Percentiles rank a stretch among this genome's conserved stretches.
Conservation (phyloP, 2,329 filamentous ascomycete species). For the Pezicula rhizophila region DNA sequence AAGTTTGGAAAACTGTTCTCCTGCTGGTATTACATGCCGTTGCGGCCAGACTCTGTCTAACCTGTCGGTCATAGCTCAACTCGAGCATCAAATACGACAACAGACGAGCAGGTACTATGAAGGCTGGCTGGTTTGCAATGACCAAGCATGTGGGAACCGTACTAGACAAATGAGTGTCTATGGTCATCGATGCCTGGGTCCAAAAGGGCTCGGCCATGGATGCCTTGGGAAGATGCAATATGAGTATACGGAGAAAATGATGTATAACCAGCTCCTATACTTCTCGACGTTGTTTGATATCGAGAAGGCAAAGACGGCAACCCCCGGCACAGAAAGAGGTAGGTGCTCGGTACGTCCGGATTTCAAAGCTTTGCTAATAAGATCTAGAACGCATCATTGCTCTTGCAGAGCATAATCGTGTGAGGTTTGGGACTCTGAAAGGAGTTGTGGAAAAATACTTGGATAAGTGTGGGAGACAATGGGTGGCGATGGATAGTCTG, state of each 20-base stretch:
- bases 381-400: slow-evolving; percentile 46
- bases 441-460: slow-evolving; percentile 75
- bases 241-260: slow-evolving; percentile 78
- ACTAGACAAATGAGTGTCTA: slow-evolving; percentile 93
- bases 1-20: slow-evolving; percentile 55
- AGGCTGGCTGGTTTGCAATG: slow-evolving; percentile 85
- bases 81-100: slow-evolving; percentile 76
- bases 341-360: slow-evolving; percentile 4
- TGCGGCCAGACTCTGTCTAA: slow-evolving; percentile 62
- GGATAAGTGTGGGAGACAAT: slow-evolving; percentile 83
- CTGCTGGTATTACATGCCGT: slow-evolving; percentile 70
- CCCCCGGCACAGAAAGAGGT: slow-evolving; percentile 40
- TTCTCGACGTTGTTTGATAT: slow-evolving; percentile 82
- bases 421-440: slow-evolving; percentile 70
- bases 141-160: slow-evolving; percentile 76
- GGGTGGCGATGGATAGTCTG: slow-evolving; percentile 88
- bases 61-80: slow-evolving; percentile 74
- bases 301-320: slow-evolving; percentile 63
- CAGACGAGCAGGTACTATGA: slow-evolving; percentile 85
- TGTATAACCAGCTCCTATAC: slow-evolving; percentile 94
- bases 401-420: slow-evolving; percentile 76
- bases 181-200: slow-evolving; percentile 81
- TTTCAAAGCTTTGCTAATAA: slow-evolving; percentile 14
- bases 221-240: slow-evolving; percentile 86
- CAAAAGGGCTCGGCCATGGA: slow-evolving; percentile 74